These are phyloP conservation scores for Drechslerella coelobrocha DNA, from an alignment of 2,329 filamentous ascomycete genomes.

Conservation along the genomic window DNA sequence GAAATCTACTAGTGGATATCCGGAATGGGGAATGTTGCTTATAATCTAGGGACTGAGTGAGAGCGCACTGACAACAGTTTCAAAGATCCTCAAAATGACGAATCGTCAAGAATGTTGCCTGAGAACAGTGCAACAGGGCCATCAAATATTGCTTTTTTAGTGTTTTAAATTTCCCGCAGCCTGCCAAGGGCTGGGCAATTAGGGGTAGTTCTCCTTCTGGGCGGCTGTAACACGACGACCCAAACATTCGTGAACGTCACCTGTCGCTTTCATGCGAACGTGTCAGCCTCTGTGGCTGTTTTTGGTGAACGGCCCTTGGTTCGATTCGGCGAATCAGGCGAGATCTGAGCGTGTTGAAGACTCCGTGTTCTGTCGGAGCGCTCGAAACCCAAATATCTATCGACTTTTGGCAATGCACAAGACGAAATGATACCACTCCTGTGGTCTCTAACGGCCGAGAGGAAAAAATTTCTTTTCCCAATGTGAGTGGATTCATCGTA, in stretches of 20 bases:
- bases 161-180: conserved; percentile 6
- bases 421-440: background rate
- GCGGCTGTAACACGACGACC: conserved; percentile 1
- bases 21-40: background rate
- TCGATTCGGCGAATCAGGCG: background rate
- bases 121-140: too few relatives aligned
- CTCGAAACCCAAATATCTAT: background rate
- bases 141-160: background rate
- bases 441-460: background rate
- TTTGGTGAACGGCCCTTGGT: background rate
- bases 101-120: background rate
- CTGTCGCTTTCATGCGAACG: conserved; percentile 2
- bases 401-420: background rate
- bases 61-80: background rate
- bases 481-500: background rate
- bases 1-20: too few relatives aligned
- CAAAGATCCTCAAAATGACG: background rate
- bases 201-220: background rate
- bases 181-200: background rate
- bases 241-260: background rate
- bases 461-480: background rate
- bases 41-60: background rate
- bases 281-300: background rate
- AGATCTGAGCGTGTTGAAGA: background rate
- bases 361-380: background rate